Percentiles rank a stretch among this genome's conserved stretches.
These are phyloP conservation scores for Wickerhamomyces ciferrii DNA, from an alignment of 805 yeast genomes.

Conservation along the genomic window DNA sequence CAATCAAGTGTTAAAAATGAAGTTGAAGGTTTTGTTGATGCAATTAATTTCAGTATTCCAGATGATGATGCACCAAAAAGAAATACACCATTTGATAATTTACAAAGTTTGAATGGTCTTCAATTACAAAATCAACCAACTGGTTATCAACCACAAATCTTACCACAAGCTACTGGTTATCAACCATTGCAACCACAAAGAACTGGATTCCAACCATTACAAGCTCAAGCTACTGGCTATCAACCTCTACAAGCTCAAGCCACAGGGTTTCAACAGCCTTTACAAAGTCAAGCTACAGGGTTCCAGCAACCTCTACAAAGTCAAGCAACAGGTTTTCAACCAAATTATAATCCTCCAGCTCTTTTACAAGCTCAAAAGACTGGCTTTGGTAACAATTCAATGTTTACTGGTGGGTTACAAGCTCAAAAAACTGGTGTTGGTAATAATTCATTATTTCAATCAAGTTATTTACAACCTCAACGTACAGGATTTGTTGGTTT, in stretches of 20 bases:
- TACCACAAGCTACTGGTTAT: conserved; percentile 23
- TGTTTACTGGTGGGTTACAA: conserved; percentile 30
- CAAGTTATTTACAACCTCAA: conserved; percentile 26
- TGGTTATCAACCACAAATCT: conserved; percentile 24
- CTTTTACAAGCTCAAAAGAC: conserved; percentile 26
- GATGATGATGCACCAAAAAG: conserved; percentile 32
- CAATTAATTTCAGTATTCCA: conserved; percentile 74
- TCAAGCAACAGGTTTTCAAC: conserved; percentile 33
- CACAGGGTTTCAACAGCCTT: conserved; percentile 28
- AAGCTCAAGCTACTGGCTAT: conserved; percentile 29
- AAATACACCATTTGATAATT: conserved; percentile 36
- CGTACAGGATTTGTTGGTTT: conserved; percentile 24
- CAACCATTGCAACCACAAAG: conserved; percentile 39
- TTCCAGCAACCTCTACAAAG: conserved; percentile 23
- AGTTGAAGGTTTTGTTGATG: conserved; percentile 85
- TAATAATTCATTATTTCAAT: conserved; percentile 32
- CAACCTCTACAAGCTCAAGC: conserved; percentile 31
- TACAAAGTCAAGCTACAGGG: conserved; percentile 25
- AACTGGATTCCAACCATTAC: conserved; percentile 33
- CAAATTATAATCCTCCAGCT: conserved; percentile 19
- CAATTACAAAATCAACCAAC: conserved; percentile 27
- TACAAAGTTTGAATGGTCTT: conserved; percentile 29
- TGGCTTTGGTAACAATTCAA: conserved; percentile 12
- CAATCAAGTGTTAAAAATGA: conserved; percentile 76
- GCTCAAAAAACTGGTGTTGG: conserved; percentile 64